Conservation (phyloP, 306 rosid genomes). For the Vachellia collinsii region DNA sequence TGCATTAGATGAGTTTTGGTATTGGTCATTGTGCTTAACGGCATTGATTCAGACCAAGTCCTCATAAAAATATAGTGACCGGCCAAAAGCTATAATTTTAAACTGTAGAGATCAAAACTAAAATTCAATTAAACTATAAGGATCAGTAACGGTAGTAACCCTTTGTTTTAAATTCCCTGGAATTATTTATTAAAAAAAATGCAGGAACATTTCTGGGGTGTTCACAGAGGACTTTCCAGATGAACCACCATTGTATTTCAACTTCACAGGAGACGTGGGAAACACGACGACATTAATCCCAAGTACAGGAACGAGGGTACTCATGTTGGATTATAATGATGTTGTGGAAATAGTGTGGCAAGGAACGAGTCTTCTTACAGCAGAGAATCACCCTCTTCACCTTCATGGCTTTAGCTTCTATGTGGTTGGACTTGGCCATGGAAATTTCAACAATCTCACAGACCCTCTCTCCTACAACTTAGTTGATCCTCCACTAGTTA, state of each 20-base stretch:
- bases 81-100: too few species aligned
- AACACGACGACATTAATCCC: slow-evolving; percentile 29
- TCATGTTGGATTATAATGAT: slow-evolving; percentile 36
- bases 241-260: slow-evolving; percentile 33
- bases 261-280: slow-evolving; percentile 48
- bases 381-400: slow-evolving; percentile 61
- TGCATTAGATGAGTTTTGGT: too few species aligned
- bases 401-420: slow-evolving; percentile 55
- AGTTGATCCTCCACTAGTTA: slow-evolving; percentile 51
- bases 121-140: too few species aligned
- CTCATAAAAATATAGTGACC: too few species aligned
- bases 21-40: too few species aligned
- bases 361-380: slow-evolving; percentile 40
- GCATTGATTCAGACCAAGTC: too few species aligned
- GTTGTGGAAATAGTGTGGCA: slow-evolving; percentile 52
- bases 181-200: background rate
- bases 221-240: slow-evolving; percentile 39
- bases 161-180: background rate
- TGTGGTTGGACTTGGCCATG: slow-evolving; percentile 42
- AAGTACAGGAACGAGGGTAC: slow-evolving; percentile 35
- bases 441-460: slow-evolving; percentile 37
- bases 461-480: slow-evolving; percentile 41
- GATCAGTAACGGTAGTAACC: too few species aligned
- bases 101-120: too few species aligned
- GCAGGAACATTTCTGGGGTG: slow-evolving; percentile 43